phyloP scores from a whole-genome alignment of 805 yeast genomes.

The Wickerhamiella alocasiicola region DNA sequence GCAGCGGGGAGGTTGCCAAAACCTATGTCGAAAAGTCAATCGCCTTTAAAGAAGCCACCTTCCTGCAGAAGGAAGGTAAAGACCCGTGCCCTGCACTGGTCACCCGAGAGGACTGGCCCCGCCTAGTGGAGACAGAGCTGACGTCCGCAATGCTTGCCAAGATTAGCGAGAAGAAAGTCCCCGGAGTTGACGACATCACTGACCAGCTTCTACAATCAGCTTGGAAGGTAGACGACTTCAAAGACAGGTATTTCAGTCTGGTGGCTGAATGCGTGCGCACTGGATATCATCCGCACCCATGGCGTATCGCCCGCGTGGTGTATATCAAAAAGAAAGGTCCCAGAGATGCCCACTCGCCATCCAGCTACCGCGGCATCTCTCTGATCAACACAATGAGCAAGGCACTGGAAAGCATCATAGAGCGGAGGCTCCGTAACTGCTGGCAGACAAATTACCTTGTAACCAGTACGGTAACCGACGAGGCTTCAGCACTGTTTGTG shows the following conservation, averaged over 20 bases:
- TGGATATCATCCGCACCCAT: not conserved
- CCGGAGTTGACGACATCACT: not conserved
- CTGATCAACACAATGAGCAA: not conserved
- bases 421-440: not conserved
- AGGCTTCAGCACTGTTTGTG: slow-evolving; percentile 1
- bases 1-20: too few species aligned
- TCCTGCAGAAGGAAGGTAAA: too few species aligned
- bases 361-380: not conserved
- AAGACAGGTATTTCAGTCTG: not conserved
- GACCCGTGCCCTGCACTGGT: too few species aligned
- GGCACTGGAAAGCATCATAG: not conserved
- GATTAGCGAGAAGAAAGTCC: not conserved
- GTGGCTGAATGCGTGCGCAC: not conserved
- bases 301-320: not conserved
- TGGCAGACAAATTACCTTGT: not conserved
- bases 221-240: not conserved
- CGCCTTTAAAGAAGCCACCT: too few species aligned
- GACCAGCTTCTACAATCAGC: not conserved
- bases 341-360: not conserved
- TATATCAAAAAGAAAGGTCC: not conserved
- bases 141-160: too few species aligned
- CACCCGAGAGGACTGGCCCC: too few species aligned
- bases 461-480: not conserved
- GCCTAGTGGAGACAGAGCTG: too few species aligned
- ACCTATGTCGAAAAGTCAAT: too few species aligned